Base-by-base conservation (phyloP, 2,329 filamentous ascomycete species). In the Colletotrichum salicis region DNA sequence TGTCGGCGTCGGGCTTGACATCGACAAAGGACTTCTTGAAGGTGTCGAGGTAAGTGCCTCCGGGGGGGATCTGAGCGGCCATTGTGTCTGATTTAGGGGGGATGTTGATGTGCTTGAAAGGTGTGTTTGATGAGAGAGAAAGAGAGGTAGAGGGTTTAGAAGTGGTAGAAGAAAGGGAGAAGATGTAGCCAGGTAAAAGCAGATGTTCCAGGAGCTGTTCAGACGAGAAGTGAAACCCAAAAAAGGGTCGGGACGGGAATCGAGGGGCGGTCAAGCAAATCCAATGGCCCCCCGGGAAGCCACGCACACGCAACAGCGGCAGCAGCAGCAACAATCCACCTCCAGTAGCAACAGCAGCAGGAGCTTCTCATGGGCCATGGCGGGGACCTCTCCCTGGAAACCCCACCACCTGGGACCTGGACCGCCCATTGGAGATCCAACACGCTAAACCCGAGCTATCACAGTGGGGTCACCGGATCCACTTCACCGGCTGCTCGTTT, bases 21-120 rank as follows among this genome's bases (percentile, higher is more conserved):
- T 96, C 90, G 75, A 88, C 87, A 85, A 97, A 99, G 78, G 93
- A 96, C 81, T 88, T 89, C 86, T 93, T 93, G 83, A 97, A 88
- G 77, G 91, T 93, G 81, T 97, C 91, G 84, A 98, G 92, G 86
- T 95, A 95, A 78, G 95, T 97, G 78, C 89, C 89, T 75, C 90
- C 92, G 60, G 89, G 83, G 68, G 92, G 90, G 76, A 88, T 85
- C 62, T 82, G 78, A 76, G 85, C 78, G 74, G 89, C 85, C 88
- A 91, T 91, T 79, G 78, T 85, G 77, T 74, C 71, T 68, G 65
- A 62, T 59, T 65, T 64, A 68, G 55, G 61, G 24, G 58, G 67
- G 35, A 37, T 54, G 71, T 70, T 72, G 31, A 33, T 37, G 37
- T 33, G 63, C 4, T 52, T 27, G 31, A 37, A 12, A 29, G 11